These are phyloP conservation scores for Purshia tridentata DNA, from an alignment of 306 rosid species.

Conservation along the genomic window DNA sequence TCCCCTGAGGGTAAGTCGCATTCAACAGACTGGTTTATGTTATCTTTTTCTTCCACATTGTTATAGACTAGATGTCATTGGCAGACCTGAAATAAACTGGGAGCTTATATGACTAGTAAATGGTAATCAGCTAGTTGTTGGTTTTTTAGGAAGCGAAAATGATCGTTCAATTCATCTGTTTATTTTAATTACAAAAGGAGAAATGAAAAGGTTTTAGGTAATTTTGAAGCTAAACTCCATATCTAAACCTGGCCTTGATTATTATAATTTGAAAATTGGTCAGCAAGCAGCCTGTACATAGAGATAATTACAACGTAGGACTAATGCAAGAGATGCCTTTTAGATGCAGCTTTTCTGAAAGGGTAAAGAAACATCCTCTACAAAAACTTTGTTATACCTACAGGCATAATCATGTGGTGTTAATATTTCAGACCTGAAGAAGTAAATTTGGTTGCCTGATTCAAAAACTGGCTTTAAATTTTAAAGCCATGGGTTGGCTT, in stretches of 20 bases:
- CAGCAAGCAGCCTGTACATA: neutral
- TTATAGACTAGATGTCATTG: neutral
- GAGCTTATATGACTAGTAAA: neutral
- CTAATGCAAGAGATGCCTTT: neutral
- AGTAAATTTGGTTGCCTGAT: neutral
- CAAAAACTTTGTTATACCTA: neutral
- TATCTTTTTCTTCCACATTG: conserved; percentile 14
- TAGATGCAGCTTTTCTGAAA: neutral
- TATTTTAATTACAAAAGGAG: neutral
- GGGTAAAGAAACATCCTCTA: neutral
- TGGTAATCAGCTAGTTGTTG: neutral
- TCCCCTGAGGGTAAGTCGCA: conserved; percentile 76
- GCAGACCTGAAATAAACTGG: neutral
- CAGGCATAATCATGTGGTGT: neutral
- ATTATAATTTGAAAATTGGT: neutral
- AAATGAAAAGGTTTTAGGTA: neutral
- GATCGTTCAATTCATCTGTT: neutral
- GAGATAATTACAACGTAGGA: neutral
- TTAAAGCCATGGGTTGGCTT: neutral
- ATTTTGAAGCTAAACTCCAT: neutral
- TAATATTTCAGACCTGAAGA: neutral
- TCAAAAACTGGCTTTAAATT: neutral
- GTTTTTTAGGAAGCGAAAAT: neutral
- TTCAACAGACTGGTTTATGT: conserved; percentile 13
- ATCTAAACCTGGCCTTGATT: neutral